These are phyloP conservation scores for Pyrus hybrid DNA, from an alignment of 331 rosid species.

Conservation along the genomic window DNA sequence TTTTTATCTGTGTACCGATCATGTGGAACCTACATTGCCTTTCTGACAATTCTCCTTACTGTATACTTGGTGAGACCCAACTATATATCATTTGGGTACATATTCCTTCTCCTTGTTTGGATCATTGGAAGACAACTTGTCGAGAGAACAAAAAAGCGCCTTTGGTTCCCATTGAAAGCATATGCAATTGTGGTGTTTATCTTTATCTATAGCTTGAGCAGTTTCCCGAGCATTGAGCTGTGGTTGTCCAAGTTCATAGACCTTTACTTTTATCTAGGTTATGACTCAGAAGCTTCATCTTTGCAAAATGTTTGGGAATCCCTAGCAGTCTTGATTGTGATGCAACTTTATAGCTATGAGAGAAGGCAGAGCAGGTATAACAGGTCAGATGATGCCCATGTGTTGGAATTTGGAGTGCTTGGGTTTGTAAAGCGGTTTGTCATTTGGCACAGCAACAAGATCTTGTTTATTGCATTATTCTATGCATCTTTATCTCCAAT, in stretches of 20 bases:
- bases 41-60: constrained; percentile 75
- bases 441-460: constrained; percentile 92
- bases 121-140: constrained; percentile 91
- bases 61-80: constrained; percentile 88
- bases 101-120: constrained; percentile 91
- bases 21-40: constrained; percentile 89
- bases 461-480: constrained; percentile 70
- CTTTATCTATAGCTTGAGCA: constrained; percentile 70
- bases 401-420: constrained; percentile 42
- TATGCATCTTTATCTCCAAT: constrained; percentile 85
- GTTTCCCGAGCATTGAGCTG: constrained; percentile 62
- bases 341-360: constrained; percentile 99
- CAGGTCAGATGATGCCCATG: constrained; percentile 35
- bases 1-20: constrained; percentile 84
- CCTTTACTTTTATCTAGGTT: constrained; percentile 73
- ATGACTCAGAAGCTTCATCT: constrained; percentile 60
- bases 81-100: constrained; percentile 68
- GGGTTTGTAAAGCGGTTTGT: constrained; percentile 69
- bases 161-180: constrained; percentile 91
- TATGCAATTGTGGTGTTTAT: constrained; percentile 74
- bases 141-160: constrained; percentile 71
- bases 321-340: constrained; percentile 80
- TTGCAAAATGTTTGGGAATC: constrained; percentile 87
- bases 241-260: constrained; percentile 68
- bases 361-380: constrained; percentile 76